Base-by-base conservation (phyloP, 176 grass and related monocot species). In the Elymus sibiricus region DNA sequence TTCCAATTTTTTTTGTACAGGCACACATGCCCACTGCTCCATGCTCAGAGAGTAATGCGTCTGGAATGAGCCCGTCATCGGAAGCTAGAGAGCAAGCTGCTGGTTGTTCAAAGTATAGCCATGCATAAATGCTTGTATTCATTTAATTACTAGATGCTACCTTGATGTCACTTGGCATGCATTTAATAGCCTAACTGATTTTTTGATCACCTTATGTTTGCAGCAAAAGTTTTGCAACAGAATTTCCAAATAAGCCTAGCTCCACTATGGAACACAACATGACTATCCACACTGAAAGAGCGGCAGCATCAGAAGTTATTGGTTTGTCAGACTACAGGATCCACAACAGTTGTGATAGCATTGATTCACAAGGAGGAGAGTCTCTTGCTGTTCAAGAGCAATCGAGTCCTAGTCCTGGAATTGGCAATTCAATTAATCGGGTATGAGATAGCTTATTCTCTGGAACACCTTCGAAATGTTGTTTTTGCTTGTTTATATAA, bases 391-490 rank as follows among this genome's bases (percentile, higher is more conserved):
- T 74, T 83, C 76, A 77, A 79, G 22, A 80, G 42, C 51, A 49
- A 67, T 82, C 64, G 76, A 78, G 67, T 83, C 77, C 80, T 79
- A 60, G 34, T 66, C 78, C 19, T 84, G 73, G 17, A 74, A 42
- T 68, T 87, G 76, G 47, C 11, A 49, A 53, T 78, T 86, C 56
- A 6, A 46, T 76, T 68, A 90, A 86, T 71, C 63, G 75, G 86
- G 82, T 90, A 86, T 46, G 42, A 2, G 1, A 60, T 69, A 11
- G 46, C 43, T 79, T 37, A 35, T 46, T 85, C 42, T 46, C 65
- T 31, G 5, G 40, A 47, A 40, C 0, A 12, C 3, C 32, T 15
- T 58, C 42, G 5, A 7, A 53, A 28, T 42, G 80, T 73, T 65
- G 66, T 25, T 10, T 61, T 46, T 68, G 65, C 27, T 53, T 73